Evolutionary conservation across 2,329 filamentous ascomycete species (phyloP), one percentile per base, ranked within the genome.

Genomic region (Mycosphaerella sp.): DNA sequence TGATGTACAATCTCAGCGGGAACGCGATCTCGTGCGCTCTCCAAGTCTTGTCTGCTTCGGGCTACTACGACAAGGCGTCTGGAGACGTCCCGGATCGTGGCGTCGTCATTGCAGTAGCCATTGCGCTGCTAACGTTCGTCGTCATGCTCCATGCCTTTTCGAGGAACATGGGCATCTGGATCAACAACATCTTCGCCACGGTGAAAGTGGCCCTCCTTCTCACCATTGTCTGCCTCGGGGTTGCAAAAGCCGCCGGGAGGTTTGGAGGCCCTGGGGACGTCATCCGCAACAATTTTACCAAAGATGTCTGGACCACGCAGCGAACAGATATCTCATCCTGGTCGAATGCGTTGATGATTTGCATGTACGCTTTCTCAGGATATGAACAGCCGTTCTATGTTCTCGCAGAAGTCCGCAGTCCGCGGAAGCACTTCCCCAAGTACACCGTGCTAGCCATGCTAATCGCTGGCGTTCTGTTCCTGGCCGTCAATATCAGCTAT

Each of bases 131-230:
- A 6, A 70, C 70, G 0, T 56, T 72, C 9, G 71, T 73, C 2
- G 75, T 75, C 49, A 66, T 77, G 14, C 68, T 79, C 1, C 77
- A 80, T 52, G 70, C 64, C 2, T 61, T 67, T 25, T 79, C 74
- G 39, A 67, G 78, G 21, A 66, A 71, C 6, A 75, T 74, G 2
- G 78, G 78, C 2, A 77, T 80, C 39, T 60, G 68, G 17, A 58
- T 79, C 18, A 78, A 76, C 60, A 79, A 79, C 54, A 18, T 70
- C n/a, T 66, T 80, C 28, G 77, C 77, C 3, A 62, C 73, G 2
- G 57, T 77, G 52, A 80, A 80, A 56, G 62, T 78, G 2, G 58
- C 66, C 41, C 71, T 79, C 1, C 68, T 80, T 1, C 49, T 78
- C 1, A 63, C 73, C 8, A 75, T 80, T 42, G 65, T 73, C 37